Base-by-base conservation (phyloP, 225 moss, liverwort and hornwort genomes). In the Takakia lepidozioides region DNA sequence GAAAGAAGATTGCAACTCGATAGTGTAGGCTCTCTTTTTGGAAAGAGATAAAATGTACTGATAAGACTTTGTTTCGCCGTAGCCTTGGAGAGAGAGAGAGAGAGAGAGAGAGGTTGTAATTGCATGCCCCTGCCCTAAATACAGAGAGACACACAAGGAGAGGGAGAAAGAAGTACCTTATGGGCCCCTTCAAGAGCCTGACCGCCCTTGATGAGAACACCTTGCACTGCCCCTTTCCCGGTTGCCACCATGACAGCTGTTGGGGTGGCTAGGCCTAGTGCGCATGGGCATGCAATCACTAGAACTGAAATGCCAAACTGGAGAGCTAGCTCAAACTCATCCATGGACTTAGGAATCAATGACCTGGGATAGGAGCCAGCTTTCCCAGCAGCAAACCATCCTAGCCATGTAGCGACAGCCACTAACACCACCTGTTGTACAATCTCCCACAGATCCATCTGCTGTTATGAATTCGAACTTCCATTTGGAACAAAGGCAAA, bases 221-320 rank as follows among this genome's bases (percentile, higher is more conserved):
- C 98, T 29, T 98, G 98, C 11, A 82, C 83, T 32, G 98, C 98
- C 5, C 98, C 91, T 70, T 81, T 98, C 44, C 98, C 98, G 21
- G 91, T 98, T 20, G 91, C 98, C 58, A 91, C 98, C 91, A 98
- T 98, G 25, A 98, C 91, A 39, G 98, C 98, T 9, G 98, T 98
- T 40, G 95, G 95, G 24, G 95, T 98, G 38, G 98, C 98, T 42
- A 98, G 87, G 32, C 91, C 98, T 41, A 98, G 85, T 41, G 98
- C 98, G 70, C 98, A 98, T 21, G 98, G 98, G 52, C 95, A 98
- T 11, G 95, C 98, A 37, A 98, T 87, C 52, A 98, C 98, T 24
- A 98, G 66, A 1, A 98, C 91, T 27, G 91, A 98, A 44, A 91
- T 91, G 29, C 98, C 98, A 46, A 91, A 98, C 61, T 98, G 91